Evolutionary conservation across 2,329 filamentous ascomycete species (phyloP).

Genomic region (Bipolaris zeicola): DNA sequence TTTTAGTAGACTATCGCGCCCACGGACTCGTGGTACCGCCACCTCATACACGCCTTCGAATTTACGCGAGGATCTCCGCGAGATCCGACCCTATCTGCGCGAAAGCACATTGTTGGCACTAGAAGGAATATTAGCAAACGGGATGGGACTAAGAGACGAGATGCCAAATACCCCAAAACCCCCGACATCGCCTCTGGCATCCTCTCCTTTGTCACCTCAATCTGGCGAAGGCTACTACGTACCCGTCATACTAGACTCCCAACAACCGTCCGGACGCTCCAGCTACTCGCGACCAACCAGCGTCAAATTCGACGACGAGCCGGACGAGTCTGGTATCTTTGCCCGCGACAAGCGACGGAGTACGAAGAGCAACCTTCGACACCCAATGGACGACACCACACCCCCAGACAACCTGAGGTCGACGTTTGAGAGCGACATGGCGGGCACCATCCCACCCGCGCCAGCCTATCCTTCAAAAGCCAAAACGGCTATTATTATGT

Average conservation of each 20-base stretch:
- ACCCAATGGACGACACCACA: constrained; percentile 11
- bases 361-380: constrained; percentile 18
- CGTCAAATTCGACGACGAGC: constrained; percentile 5
- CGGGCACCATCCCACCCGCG: background rate
- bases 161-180: background rate
- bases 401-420: background rate
- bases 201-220: background rate
- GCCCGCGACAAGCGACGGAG: constrained; percentile 7
- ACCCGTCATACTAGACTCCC: constrained; percentile 16
- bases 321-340: constrained; percentile 16
- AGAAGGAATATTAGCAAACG: constrained; percentile 13
- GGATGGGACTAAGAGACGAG: constrained; percentile 6
- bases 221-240: constrained; percentile 14
- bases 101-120: constrained; percentile 11
- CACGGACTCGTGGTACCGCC: constrained; percentile 7
- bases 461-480: constrained; percentile 28
- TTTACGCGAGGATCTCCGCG: constrained; percentile 12
- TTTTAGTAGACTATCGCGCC: constrained; percentile 4
- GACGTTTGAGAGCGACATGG: background rate
- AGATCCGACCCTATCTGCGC: constrained; percentile 12
- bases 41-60: constrained; percentile 11
- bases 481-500: constrained; percentile 38
- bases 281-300: constrained; percentile 16
- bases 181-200: background rate
- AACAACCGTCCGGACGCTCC: constrained; percentile 16